These are phyloP conservation scores for Lenzites betulinus DNA, from an alignment of 768 basidiomycete genomes.

Conservation along the genomic window DNA sequence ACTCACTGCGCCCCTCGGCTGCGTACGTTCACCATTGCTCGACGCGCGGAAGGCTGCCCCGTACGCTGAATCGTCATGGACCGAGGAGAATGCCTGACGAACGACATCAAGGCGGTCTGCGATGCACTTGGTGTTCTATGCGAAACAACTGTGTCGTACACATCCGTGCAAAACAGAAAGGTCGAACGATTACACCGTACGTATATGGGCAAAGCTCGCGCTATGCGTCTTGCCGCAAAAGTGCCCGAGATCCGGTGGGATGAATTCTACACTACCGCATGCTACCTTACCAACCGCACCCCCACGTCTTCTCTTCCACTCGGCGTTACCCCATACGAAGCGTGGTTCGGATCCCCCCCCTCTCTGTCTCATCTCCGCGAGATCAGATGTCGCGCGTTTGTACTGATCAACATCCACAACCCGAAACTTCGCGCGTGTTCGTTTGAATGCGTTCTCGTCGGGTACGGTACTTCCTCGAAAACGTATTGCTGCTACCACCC, in stretches of 20 bases:
- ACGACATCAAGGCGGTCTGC: constrained; percentile 14
- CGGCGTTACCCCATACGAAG: constrained; percentile 8
- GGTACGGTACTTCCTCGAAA: constrained; percentile 29
- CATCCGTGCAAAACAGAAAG: constrained; percentile 40
- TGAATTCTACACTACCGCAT: constrained; percentile 10
- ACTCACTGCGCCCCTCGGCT: constrained; percentile 27
- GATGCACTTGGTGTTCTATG: constrained; percentile 1
- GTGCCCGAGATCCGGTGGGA: constrained; percentile 13
- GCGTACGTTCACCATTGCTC: constrained; percentile 31
- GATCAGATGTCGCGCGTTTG: constrained; percentile 29
- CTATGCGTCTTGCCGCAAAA: constrained; percentile 5
- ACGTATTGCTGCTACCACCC: constrained; percentile 28
- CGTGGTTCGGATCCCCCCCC: constrained; percentile 21
- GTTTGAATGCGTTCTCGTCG: constrained; percentile 27
- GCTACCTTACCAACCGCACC: constrained; percentile 13
- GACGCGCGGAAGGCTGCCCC: constrained; percentile 27
- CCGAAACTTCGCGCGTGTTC: constrained; percentile 25
- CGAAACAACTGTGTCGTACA: constrained; percentile 35
- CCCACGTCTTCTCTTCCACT: background rate
- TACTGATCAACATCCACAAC: constrained; percentile 22
- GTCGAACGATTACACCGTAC: constrained; percentile 42
- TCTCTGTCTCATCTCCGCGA: constrained; percentile 27
- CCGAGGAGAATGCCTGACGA: constrained; percentile 28
- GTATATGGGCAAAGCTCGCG: constrained; percentile 23
- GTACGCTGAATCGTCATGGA: constrained; percentile 25